Base-by-base conservation (phyloP, 148 eudicot species). In the Chenopodium berlandieri region DNA sequence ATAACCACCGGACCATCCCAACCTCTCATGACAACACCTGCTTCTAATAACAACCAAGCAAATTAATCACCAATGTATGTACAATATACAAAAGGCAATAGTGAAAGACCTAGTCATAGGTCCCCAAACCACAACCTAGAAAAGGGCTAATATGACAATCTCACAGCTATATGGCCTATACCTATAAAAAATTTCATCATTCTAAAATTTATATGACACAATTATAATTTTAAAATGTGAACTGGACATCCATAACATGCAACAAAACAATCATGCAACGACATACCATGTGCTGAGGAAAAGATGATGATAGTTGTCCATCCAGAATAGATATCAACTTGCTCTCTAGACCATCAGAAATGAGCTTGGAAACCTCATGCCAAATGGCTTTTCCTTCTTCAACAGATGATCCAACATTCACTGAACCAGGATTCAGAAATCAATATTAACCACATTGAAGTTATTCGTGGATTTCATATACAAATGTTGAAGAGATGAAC, bases 201-300 rank as follows among this genome's bases (percentile, higher is more conserved):
- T n/a, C 31, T 1, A 67, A 64, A 1, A 76, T 5, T 70, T 7
- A 34, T 32, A 63, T 8, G 12, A 76, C 14, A 80, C n/a, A 80
- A 48, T 73, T 5, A 19, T 40, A 25, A 71, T 37, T 7, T 56
- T 54, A 27, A 19, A 56, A n/a, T 58, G 50, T 73, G 44, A 66
- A 4, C 27, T 23, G 30, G 13, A 78, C n/a, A 50, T 60, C 76
- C 66, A 20, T 67, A 13, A 71, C 25, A 72, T 60, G 23, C 20
- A 9, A 27, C 13, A 73, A 66, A 19, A 79, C 25, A 50, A 14
- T n/a, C 16, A 27, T 58, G 60, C 65, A 7, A 56, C 54, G 81
- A 85, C 89, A 82, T 87, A 94, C 99, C 98, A 96, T 92, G 76
- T 91, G 78, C 83, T 90, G 93, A 14, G 98, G 94, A 81, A 89